Evolutionary conservation across 371 early-diverging fungal genomes (phyloP).

Genomic region (Mucor racemosus): DNA sequence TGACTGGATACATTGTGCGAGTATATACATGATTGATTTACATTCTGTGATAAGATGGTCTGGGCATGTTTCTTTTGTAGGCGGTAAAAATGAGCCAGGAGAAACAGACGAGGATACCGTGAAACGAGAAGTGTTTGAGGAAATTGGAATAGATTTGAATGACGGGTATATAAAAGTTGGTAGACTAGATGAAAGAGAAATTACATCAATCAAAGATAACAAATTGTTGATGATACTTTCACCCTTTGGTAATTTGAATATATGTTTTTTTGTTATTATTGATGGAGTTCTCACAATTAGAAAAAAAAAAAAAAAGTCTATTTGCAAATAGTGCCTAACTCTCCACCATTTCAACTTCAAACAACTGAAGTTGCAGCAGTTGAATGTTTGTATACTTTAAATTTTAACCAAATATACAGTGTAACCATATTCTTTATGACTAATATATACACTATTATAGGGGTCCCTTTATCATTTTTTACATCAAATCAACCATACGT

Average conservation of each 20-base stretch:
- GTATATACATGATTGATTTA: neutral
- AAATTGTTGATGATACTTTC: conserved; percentile 65
- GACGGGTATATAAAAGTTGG: conserved; percentile 60
- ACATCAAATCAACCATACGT: conserved; percentile 40
- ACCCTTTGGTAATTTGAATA: conserved; percentile 57
- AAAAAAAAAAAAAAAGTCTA: conserved; percentile 49
- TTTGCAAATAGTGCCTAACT: conserved; percentile 61
- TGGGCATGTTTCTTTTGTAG: conserved; percentile 79
- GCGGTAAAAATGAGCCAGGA: conserved; percentile 67
- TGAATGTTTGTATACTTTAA: conserved; percentile 53
- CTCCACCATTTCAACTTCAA: conserved; percentile 57
- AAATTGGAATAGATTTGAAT: conserved; percentile 65
- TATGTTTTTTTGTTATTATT: neutral
- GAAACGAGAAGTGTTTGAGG: conserved; percentile 71
- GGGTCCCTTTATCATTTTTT: conserved; percentile 59
- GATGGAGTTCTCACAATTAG: neutral
- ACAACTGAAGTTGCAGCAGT: conserved; percentile 66
- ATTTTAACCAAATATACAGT: neutral
- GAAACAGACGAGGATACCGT: conserved; percentile 74
- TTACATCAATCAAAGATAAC: conserved; percentile 55
- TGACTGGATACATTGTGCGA: neutral
- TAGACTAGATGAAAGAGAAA: conserved; percentile 68
- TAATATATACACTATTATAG: conserved; percentile 16
- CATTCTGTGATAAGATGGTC: conserved; percentile 52
- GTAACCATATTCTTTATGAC: neutral